These are phyloP conservation scores for Yamadazyma tumulicola DNA, from an alignment of 805 yeast genomes.

Conservation along the genomic window DNA sequence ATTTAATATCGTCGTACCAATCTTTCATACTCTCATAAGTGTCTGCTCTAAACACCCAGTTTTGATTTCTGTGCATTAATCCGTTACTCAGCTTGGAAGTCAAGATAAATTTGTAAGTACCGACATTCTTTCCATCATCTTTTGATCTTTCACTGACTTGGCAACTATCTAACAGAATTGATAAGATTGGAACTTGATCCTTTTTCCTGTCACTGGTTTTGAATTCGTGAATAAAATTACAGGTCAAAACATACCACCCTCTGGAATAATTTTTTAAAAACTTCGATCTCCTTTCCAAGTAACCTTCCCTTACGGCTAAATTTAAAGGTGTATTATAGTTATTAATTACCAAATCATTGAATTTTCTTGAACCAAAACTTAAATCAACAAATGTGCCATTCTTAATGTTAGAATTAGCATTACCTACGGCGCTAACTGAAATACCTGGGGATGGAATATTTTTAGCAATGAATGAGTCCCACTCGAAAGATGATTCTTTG, in stretches of 20 bases:
- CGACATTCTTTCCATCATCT: constrained; percentile 55
- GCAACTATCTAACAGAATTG: constrained; percentile 75
- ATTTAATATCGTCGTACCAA: constrained; percentile 81
- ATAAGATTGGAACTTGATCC: constrained; percentile 80
- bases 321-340: constrained; percentile 69
- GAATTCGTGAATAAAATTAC: constrained; percentile 86
- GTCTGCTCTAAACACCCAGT: constrained; percentile 94
- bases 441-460: constrained; percentile 45
- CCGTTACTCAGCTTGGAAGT: constrained; percentile 70
- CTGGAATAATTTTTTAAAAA: constrained; percentile 85
- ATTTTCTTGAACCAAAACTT: constrained; percentile 32
- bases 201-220: constrained; percentile 76
- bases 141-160: constrained; percentile 79
- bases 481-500: constrained; percentile 78
- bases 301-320: constrained; percentile 64
- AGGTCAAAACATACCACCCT: constrained; percentile 89
- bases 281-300: constrained; percentile 85
- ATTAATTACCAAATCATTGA: constrained; percentile 57
- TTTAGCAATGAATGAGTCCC: constrained; percentile 77
- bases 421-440: constrained; percentile 24
- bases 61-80: constrained; percentile 74
- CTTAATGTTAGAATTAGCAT: constrained; percentile 22
- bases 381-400: constrained; percentile 40
- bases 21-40: constrained; percentile 71
- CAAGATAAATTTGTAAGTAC: constrained; percentile 72